Evolutionary conservation across 305 asterid genomes (phyloP).

Genomic region (Euphrasia arctica): DNA sequence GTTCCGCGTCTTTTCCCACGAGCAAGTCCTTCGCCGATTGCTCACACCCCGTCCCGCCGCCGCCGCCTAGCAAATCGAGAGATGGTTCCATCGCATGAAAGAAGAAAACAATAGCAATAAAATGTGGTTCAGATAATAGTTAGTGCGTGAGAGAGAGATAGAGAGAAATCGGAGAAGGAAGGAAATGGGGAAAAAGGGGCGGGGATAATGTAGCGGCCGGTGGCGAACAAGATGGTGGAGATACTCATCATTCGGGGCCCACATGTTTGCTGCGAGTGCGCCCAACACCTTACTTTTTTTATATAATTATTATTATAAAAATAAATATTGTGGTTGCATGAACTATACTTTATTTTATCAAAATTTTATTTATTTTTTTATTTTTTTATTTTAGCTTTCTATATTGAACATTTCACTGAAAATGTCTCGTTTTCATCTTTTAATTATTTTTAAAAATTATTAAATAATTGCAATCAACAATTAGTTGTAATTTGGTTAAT

Average conservation of each 20-base stretch:
- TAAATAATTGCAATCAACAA: too few species aligned
- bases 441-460: too few species aligned
- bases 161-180: constrained; percentile 7
- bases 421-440: too few species aligned
- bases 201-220: constrained; percentile 29
- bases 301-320: too few species aligned
- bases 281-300: constrained; percentile 29
- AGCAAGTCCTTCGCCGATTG: constrained; percentile 29
- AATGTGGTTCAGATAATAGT: background rate
- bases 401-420: too few species aligned
- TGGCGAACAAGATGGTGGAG: constrained; percentile 43
- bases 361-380: too few species aligned
- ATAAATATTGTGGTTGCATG: too few species aligned
- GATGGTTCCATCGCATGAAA: constrained; percentile 45
- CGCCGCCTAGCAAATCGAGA: constrained; percentile 29
- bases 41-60: background rate
- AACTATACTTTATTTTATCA: too few species aligned
- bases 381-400: too few species aligned
- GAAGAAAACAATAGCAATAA: background rate
- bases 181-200: constrained; percentile 8
- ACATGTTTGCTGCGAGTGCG: constrained; percentile 51
- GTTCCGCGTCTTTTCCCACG: constrained; percentile 31
- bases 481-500: too few species aligned
- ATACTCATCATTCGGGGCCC: constrained; percentile 53
- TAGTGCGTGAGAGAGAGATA: background rate